Base-by-base conservation (phyloP, 2,329 filamentous ascomycete species). In the Chaetomium globosum region DNA sequence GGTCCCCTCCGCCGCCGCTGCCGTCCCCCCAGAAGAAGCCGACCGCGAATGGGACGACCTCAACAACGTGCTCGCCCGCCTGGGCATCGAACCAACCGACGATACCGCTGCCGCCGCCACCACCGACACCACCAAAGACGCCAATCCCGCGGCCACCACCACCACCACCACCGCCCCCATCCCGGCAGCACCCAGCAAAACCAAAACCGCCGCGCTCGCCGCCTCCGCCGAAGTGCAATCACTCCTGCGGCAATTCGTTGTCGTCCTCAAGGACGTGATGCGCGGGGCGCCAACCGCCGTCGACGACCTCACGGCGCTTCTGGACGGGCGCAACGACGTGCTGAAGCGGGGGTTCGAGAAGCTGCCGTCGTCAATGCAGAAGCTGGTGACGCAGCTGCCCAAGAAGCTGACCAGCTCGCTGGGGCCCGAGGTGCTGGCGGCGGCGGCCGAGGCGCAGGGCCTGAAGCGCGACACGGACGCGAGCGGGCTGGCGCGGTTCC, bases 261-360 rank as follows among this genome's bases (percentile, higher is more conserved):
- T 93, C 63, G 89, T 97, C 39, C 90, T 99, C 74, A 95, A 94
- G 75, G 95, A 99, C 75, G 85, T 97, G 19, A 86, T 95, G 73
- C 93, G 93, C 75, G 95, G 95, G 67, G 95, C 92, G 1, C 95
- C 95, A 3, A 97, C 94, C 0, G 95, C 95, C 2, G 97, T 96
- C 77, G 85, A 90, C 74, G 95, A 99, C 75, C 88, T 99, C n/a
- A 87, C 81, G 2, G 73, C 74, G 16, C 82, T 89, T 26, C 77
- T 89, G 52, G 84, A 88, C 65, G 85, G 88, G 73, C 82, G 82
- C 66, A 85, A 89, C 73, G 83, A 84, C 65, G 79, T 82, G n/a
- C 79, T 89, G n/a, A 80, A 81, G 49, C 81, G 81, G 64, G 82
- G 82, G 65, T 89, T 85, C 73, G 85, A 87, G 64, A 83, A 87